Evolutionary conservation across 495 filamentous ascomycete species (phyloP).

Genomic region (Amniculicola lignicola): DNA sequence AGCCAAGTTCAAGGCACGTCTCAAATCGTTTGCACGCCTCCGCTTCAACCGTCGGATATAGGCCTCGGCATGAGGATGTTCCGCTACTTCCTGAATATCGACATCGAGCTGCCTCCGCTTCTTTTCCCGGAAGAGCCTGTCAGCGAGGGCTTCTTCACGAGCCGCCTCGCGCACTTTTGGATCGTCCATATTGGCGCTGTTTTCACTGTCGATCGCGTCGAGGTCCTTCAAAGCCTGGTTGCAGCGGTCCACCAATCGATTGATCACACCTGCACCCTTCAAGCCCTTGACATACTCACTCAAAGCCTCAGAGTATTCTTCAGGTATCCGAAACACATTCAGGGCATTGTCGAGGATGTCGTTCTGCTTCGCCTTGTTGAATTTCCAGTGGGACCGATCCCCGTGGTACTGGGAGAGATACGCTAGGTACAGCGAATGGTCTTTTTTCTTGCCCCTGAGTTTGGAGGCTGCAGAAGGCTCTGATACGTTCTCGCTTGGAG

Average conservation of each 20-base stretch:
- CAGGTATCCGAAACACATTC: constrained; percentile 28
- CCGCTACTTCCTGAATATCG: constrained; percentile 24
- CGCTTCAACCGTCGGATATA: constrained; percentile 27
- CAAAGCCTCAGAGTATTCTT: constrained; percentile 21
- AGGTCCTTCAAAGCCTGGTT: constrained; percentile 28
- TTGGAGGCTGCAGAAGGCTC: constrained; percentile 9
- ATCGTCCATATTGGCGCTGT: constrained; percentile 32
- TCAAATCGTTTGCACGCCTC: constrained; percentile 18
- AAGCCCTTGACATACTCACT: constrained; percentile 27
- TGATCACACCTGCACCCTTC: constrained; percentile 18
- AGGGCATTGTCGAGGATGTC: constrained; percentile 78
- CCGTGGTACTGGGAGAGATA: constrained; percentile 72
- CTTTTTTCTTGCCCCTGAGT: constrained; percentile 23
- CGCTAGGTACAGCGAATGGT: constrained; percentile 50
- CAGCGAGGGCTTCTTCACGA: constrained; percentile 35
- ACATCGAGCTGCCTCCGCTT: constrained; percentile 28
- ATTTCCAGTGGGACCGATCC: constrained; percentile 73
- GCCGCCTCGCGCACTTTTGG: constrained; percentile 31
- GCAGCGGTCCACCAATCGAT: constrained; percentile 32
- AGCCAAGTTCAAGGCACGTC: constrained; percentile 14
- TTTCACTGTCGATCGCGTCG: constrained; percentile 19
- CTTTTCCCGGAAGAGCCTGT: constrained; percentile 25
- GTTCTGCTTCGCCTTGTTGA: constrained; percentile 85
- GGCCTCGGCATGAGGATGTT: constrained; percentile 14
- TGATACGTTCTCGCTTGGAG: background rate